Conservation (phyloP, 116 monocot species). For the Dioscorea cayenensis region DNA sequence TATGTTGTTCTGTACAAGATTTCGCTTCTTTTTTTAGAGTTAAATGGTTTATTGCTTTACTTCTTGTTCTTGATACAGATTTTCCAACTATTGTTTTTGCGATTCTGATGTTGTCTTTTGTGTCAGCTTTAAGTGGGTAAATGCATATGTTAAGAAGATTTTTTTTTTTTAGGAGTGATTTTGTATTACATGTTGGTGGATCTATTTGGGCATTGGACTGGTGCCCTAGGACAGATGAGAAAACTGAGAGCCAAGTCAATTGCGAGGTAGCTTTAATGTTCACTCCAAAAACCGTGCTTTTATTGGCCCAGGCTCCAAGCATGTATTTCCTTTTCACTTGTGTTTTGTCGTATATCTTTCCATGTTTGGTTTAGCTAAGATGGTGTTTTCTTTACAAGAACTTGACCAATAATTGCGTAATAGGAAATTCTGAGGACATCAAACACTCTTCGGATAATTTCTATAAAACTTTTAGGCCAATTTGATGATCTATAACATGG, state of each 20-base stretch:
- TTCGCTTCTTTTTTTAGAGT: neutral
- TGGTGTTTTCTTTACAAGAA: neutral
- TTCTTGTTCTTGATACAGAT: neutral
- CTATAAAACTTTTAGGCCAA: too few relatives aligned
- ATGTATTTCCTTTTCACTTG: neutral
- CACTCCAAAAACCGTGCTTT: neutral
- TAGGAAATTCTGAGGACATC: neutral
- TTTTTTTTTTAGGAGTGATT: constrained; percentile 49
- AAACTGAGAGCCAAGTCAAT: constrained; percentile 15
- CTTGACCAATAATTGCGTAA: neutral
- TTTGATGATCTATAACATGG: too few relatives aligned
- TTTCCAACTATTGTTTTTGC: neutral
- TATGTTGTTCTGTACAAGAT: constrained; percentile 3
- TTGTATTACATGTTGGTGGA: constrained; percentile 81
- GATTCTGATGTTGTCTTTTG: neutral
- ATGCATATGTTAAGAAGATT: constrained; percentile 3
- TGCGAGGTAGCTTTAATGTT: constrained; percentile 58
- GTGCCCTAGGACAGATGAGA: constrained; percentile 59
- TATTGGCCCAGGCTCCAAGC: neutral
- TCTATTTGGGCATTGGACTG: constrained; percentile 85
- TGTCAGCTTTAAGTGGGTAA: neutral
- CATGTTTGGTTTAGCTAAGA: neutral
- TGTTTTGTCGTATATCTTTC: constrained; percentile 1
- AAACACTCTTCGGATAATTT: neutral
- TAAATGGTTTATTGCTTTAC: neutral